Evolutionary conservation across 2,329 filamentous ascomycete species (phyloP), one percentile per base, ranked within the genome.

Genomic region (Cladophialophora chaetospira): DNA sequence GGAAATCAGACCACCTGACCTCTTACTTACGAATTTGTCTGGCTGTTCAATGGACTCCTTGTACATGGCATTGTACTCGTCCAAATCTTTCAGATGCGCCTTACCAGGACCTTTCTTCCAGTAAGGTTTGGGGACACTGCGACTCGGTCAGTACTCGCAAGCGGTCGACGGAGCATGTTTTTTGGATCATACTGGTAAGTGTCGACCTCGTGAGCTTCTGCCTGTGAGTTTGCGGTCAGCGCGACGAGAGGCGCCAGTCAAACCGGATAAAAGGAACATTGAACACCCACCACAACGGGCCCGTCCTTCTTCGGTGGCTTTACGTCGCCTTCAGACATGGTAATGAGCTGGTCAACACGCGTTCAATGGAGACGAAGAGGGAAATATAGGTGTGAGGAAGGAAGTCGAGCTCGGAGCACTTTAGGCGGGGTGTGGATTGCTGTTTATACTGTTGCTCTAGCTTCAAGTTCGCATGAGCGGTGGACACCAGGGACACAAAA

Each of bases 21-120:
- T n/a, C n/a, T n/a, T n/a, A n/a, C n/a, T n/a, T n/a, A n/a, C n/a
- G 80, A 97, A 99, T 73, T 88, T 86, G 63, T 92, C 79, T 47
- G 94, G 93, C 67, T 94, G 80, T 67, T 87, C 87, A 72, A 99
- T 97, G 45, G 94, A 99, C 77, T 99, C 82, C 69, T 85, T 83
- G 73, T 87, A 87, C 67, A 87, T 76, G 70, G 79, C 73, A 72
- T 84, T 79, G 76, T 87, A 87, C 68, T 86, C 78, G 58, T 84
- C 81, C 45, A 87, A 69, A 65, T 78, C 77, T 63, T 79, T 77
- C 53, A 87, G 67, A 70, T 87, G 83, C 40, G 84, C 80, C 66
- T 80, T 81, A 54, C 75, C 75, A 6, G 84, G 82, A 70, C 86
- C 84, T 69, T 86, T 86, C 38, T 77, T 72, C 67, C 75, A 72